Conservation (phyloP, 371 early-diverging fungal species). For the Mucor sp. region DNA sequence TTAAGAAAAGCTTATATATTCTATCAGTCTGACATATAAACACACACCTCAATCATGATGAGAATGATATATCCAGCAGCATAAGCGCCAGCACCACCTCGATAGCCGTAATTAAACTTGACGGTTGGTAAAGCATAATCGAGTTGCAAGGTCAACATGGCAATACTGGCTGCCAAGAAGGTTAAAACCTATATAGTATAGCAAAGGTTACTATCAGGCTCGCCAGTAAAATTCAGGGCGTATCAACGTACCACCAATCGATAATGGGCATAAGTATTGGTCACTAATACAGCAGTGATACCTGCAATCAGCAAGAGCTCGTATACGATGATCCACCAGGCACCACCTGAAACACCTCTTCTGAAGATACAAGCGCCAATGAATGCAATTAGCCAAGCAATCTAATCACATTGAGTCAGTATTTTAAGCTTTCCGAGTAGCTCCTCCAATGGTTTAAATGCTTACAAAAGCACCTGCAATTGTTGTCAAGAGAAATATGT, state of each 20-base stretch:
- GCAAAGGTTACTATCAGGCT: neutral
- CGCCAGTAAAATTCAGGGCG: neutral
- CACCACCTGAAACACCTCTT: conserved; percentile 18
- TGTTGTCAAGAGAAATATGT: conserved; percentile 36
- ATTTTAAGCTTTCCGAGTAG: neutral
- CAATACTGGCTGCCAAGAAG: conserved; percentile 43
- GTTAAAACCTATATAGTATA: conserved; percentile 36
- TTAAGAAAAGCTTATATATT: neutral
- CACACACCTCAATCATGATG: conserved; percentile 43
- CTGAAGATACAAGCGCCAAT: conserved; percentile 38
- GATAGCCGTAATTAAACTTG: neutral
- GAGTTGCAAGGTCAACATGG: conserved; percentile 33
- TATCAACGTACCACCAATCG: conserved; percentile 35
- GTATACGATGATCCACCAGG: conserved; percentile 50
- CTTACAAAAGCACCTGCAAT: conserved; percentile 29
- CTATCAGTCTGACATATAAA: neutral
- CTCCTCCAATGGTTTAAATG: neutral
- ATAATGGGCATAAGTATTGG: conserved; percentile 36
- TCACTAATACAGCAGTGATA: conserved; percentile 21
- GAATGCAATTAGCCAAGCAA: conserved; percentile 48
- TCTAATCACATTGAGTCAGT: neutral
- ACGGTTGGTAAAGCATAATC: conserved; percentile 22
- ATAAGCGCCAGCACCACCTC: conserved; percentile 29
- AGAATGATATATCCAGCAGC: conserved; percentile 47
- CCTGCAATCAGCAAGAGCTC: conserved; percentile 37